These are phyloP conservation scores for Nissolia schottii DNA, from an alignment of 306 rosid species.

Conservation along the genomic window DNA sequence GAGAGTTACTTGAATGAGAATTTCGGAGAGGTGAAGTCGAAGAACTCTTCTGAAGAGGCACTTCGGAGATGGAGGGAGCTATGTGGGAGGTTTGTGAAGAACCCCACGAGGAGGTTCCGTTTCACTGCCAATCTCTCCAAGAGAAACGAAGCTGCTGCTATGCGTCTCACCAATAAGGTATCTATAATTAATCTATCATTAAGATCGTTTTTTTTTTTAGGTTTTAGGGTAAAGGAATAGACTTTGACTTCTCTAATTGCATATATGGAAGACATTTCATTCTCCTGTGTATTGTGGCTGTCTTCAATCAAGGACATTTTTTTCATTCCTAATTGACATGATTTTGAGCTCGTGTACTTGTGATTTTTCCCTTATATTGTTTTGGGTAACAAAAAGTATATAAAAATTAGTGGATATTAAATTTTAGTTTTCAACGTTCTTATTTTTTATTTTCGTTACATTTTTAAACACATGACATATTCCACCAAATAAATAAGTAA, in stretches of 20 bases:
- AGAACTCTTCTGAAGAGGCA: conserved; percentile 63
- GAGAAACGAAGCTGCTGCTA: conserved; percentile 67
- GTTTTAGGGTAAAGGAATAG: too few relatives aligned
- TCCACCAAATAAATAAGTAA: neutral
- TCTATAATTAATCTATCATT: too few relatives aligned
- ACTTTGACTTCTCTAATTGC: too few relatives aligned
- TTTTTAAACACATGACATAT: neutral
- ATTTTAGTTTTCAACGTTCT: neutral
- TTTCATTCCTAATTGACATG: too few relatives aligned
- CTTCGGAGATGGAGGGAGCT: conserved; percentile 73
- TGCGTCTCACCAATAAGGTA: conserved; percentile 81
- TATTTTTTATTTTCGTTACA: neutral
- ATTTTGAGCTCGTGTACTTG: too few relatives aligned
- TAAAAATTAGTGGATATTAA: neutral
- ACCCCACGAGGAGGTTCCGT: conserved; percentile 76
- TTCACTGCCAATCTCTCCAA: conserved; percentile 83
- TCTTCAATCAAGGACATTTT: neutral
- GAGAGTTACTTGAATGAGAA: conserved; percentile 56
- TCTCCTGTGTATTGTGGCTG: neutral
- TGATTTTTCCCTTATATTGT: too few relatives aligned
- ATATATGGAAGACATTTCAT: neutral
- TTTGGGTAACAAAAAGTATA: neutral
- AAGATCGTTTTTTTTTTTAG: too few relatives aligned
- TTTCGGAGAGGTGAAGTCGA: conserved; percentile 58
- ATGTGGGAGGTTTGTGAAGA: conserved; percentile 59